These are phyloP conservation scores for Metrosideros polymorpha DNA, from an alignment of 441 rosid species.

Conservation along the genomic window DNA sequence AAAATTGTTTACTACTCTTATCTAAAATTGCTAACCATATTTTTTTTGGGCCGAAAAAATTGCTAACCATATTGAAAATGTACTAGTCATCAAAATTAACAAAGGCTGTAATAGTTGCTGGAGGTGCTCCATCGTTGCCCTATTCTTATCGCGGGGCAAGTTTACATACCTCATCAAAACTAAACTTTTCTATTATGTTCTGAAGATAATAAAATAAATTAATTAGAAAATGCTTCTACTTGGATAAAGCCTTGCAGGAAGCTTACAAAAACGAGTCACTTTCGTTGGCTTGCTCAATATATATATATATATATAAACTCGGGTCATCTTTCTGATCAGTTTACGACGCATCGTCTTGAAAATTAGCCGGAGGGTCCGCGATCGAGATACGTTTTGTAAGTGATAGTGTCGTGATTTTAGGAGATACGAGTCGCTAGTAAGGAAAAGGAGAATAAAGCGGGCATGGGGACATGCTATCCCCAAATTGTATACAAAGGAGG, in stretches of 20 bases:
- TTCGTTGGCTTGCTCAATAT: neutral
- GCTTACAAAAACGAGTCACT: neutral
- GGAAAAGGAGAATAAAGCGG: neutral
- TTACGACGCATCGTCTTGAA: neutral
- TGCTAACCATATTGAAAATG: no score
- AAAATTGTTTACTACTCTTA: no score
- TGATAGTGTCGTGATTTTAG: neutral
- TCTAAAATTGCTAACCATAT: no score
- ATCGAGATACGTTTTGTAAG: neutral
- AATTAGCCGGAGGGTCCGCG: neutral
- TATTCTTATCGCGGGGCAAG: neutral
- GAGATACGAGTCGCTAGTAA: neutral
- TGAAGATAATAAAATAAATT: neutral
- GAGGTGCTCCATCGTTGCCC: no score
- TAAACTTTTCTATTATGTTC: neutral
- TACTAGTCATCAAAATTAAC: no score
- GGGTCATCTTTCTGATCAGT: neutral
- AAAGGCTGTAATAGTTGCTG: no score
- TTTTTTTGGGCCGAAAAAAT: no score
- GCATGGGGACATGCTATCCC: fast-evolving
- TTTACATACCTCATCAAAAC: neutral
- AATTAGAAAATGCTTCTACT: neutral
- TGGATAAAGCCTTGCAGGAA: neutral
- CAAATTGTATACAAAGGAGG: neutral
- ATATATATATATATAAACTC: no score